Evolutionary conservation across 371 early-diverging fungal species (phyloP).

Genomic region (Mortierella sp.): DNA sequence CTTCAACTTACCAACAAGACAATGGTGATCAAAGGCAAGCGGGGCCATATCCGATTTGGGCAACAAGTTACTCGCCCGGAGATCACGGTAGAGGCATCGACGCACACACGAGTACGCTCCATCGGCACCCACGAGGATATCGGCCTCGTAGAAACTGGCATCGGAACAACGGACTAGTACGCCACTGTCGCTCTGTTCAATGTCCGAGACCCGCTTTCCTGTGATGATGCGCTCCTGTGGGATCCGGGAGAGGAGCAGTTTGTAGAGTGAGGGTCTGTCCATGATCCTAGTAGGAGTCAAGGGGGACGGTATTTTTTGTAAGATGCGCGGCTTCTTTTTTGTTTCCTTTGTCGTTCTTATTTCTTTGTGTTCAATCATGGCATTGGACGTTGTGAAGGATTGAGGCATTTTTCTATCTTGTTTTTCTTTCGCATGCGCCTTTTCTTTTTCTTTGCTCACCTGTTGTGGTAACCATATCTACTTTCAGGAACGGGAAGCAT

Average conservation of each 20-base stretch:
- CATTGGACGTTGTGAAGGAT: neutral
- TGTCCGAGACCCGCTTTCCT: slow-evolving; percentile 38
- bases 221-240: slow-evolving; percentile 29
- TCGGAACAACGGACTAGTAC: slow-evolving; percentile 44
- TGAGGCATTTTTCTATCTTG: slow-evolving; percentile 6
- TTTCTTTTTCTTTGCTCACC: slow-evolving; percentile 23
- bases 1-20: slow-evolving; percentile 41
- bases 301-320: neutral
- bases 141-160: slow-evolving; percentile 14
- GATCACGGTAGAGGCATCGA: slow-evolving; percentile 36
- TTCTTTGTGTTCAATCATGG: neutral
- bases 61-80: slow-evolving; percentile 23
- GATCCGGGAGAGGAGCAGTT: slow-evolving; percentile 36
- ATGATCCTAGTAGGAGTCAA: slow-evolving; percentile 25
- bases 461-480: slow-evolving; percentile 51
- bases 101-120: slow-evolving; percentile 49
- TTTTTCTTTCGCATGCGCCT: neutral
- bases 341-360: neutral
- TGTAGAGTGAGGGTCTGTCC: slow-evolving; percentile 48
- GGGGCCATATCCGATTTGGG: slow-evolving; percentile 49
- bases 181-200: slow-evolving; percentile 28
- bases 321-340: slow-evolving; percentile 4
- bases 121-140: slow-evolving; percentile 51
- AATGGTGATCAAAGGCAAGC: slow-evolving; percentile 50
- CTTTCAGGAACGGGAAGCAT: slow-evolving; percentile 18